Evolutionary conservation across 352 stramenopile species (phyloP).

Genomic region (Globisporangium okanoganense): DNA sequence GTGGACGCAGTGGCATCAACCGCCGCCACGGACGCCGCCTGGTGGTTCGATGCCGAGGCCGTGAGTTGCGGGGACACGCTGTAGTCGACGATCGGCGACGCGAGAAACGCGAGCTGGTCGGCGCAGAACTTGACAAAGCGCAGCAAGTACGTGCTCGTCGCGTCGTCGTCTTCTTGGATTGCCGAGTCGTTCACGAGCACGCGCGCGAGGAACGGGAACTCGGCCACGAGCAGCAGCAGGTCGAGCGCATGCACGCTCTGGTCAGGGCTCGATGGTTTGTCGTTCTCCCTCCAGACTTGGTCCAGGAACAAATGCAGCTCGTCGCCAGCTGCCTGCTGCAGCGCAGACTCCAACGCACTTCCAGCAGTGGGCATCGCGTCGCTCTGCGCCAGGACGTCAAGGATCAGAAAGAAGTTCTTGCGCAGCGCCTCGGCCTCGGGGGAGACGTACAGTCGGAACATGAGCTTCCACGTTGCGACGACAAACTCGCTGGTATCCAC

Average conservation of each 20-base stretch:
- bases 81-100: slow-evolving; percentile 46
- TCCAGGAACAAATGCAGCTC: slow-evolving; percentile 42
- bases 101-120: slow-evolving; percentile 49
- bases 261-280: slow-evolving; percentile 15
- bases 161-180: slow-evolving; percentile 15
- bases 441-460: slow-evolving; percentile 60
- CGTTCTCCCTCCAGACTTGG: slow-evolving; percentile 20
- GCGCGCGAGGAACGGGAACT: slow-evolving; percentile 52
- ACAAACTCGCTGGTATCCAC: slow-evolving; percentile 17
- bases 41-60: slow-evolving; percentile 4
- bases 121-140: slow-evolving; percentile 50
- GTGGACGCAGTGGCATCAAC: slow-evolving; percentile 30
- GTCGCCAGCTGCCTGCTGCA: slow-evolving; percentile 24
- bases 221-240: slow-evolving; percentile 51
- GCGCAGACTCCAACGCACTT: background rate
- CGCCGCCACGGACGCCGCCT: background rate
- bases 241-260: slow-evolving; percentile 40
- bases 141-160: slow-evolving; percentile 23
- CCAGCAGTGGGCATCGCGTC: slow-evolving; percentile 4
- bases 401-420: slow-evolving; percentile 67
- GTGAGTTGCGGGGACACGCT: slow-evolving; percentile 9
- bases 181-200: slow-evolving; percentile 26
- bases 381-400: slow-evolving; percentile 39
- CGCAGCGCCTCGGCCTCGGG: slow-evolving; percentile 30
- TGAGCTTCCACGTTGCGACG: slow-evolving; percentile 39